Conservation (phyloP, 805 yeast genomes). For the Naumovozyma dairenensis region DNA sequence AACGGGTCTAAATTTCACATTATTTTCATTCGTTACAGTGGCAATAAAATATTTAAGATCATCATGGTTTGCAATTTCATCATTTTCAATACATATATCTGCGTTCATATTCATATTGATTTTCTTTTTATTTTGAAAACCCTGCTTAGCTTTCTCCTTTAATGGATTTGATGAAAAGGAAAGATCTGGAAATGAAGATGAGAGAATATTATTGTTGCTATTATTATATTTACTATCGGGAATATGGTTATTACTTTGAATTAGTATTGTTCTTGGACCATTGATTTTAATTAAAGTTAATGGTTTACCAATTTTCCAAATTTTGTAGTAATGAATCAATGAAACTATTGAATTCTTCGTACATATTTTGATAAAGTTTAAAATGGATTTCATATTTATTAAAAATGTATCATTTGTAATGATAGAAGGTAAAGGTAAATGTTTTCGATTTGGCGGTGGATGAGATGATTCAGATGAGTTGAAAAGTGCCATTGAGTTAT, state of each 20-base stretch:
- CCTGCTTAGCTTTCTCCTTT: no score
- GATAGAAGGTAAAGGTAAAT: background rate
- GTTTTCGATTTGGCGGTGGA: background rate
- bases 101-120: no score
- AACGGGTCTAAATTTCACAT: no score
- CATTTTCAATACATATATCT: no score
- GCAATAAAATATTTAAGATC: no score
- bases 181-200: no score
- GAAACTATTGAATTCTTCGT: constrained; percentile 3
- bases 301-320: constrained; percentile 17
- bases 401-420: background rate
- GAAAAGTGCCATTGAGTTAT: constrained; percentile 8
- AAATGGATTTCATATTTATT: background rate
- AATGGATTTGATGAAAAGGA: no score
- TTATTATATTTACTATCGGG: constrained; percentile 2
- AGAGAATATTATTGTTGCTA: no score
- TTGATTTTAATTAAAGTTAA: constrained; percentile 19
- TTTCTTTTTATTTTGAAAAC: no score
- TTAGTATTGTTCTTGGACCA: constrained; percentile 28
- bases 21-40: background rate
- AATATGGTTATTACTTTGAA: constrained; percentile 16
- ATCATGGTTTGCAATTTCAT: no score
- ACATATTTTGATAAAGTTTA: constrained; percentile 5
- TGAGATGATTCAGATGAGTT: background rate
- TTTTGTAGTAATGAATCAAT: constrained; percentile 2